Percentiles rank a stretch among this genome's conserved stretches.
Conservation (phyloP, 129 eudicot genomes). For the Tagetes erecta region DNA sequence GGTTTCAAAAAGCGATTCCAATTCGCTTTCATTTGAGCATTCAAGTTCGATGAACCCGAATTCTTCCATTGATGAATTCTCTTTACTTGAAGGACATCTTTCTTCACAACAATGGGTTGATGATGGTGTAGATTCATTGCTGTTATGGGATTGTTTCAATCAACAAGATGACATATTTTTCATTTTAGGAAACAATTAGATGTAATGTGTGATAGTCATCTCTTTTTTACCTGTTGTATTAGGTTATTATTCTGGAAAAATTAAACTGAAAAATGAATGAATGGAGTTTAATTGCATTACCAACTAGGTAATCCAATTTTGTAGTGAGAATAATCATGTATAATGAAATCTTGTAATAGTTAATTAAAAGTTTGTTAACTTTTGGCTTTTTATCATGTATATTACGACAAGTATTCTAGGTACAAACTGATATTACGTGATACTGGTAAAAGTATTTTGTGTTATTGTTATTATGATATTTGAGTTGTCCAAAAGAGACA, state of each 20-base stretch:
- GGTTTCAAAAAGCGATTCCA: slow-evolving; percentile 27
- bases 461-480: too few species aligned
- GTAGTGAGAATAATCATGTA: not conserved
- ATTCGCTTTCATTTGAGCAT: slow-evolving; percentile 40
- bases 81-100: slow-evolving; percentile 33
- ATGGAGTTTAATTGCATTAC: not conserved
- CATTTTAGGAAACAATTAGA: slow-evolving; percentile 27
- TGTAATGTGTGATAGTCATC: not conserved
- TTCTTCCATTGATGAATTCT: slow-evolving; percentile 35
- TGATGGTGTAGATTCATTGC: slow-evolving; percentile 54
- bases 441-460: too few species aligned
- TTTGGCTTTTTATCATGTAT: too few species aligned
- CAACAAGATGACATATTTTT: slow-evolving; percentile 43
- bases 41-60: slow-evolving; percentile 39
- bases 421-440: too few species aligned
- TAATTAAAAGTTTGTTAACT: not conserved
- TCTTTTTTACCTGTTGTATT: slow-evolving; percentile 12
- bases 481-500: too few species aligned
- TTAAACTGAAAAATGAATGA: not conserved
- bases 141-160: slow-evolving; percentile 56
- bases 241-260: slow-evolving; percentile 13
- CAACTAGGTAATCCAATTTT: slow-evolving; percentile 8
- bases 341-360: not conserved
- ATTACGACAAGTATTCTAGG: too few species aligned
- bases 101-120: slow-evolving; percentile 50